Conservation (phyloP, 495 filamentous ascomycete genomes). For the Hypoxylon lienhwacheense region DNA sequence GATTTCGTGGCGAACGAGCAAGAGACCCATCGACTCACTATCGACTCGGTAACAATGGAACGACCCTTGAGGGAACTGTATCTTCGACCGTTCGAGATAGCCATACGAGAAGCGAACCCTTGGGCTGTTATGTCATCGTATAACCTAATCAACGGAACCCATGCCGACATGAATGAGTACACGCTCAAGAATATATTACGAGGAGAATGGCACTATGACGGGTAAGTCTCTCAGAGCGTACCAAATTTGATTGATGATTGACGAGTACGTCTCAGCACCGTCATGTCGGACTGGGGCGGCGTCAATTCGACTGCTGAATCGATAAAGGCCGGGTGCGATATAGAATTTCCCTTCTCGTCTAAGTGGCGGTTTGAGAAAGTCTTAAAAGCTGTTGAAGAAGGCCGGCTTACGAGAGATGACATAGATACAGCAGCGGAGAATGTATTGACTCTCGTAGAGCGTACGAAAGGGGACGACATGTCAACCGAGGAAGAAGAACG, state of each 20-base stretch:
- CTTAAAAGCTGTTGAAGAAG: constrained; percentile 62
- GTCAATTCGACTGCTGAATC: constrained; percentile 71
- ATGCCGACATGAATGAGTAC: constrained; percentile 73
- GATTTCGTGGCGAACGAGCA: constrained; percentile 86
- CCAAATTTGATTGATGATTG: constrained; percentile 15
- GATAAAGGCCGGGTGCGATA: constrained; percentile 72
- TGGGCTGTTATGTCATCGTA: constrained; percentile 86
- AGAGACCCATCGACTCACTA: constrained; percentile 74
- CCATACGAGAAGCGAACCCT: constrained; percentile 73
- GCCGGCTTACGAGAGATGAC: constrained; percentile 54
- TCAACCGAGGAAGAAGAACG: constrained; percentile 61
- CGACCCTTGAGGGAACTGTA: constrained; percentile 80
- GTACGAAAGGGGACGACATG: constrained; percentile 62
- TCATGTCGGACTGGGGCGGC: constrained; percentile 76
- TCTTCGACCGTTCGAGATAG: constrained; percentile 79
- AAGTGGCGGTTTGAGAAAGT: constrained; percentile 72
- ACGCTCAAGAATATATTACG: constrained; percentile 73
- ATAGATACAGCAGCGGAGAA: constrained; percentile 61
- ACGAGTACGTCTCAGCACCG: constrained; percentile 50
- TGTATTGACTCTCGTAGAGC: constrained; percentile 68
- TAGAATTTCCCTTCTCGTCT: constrained; percentile 76
- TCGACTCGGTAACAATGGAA: constrained; percentile 70
- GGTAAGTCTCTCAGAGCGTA: constrained; percentile 45
- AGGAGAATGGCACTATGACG: constrained; percentile 75
- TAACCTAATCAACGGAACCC: constrained; percentile 77